Evolutionary conservation across 2,329 filamentous ascomycete species (phyloP).

Genomic region (Aspergillus japonicus): DNA sequence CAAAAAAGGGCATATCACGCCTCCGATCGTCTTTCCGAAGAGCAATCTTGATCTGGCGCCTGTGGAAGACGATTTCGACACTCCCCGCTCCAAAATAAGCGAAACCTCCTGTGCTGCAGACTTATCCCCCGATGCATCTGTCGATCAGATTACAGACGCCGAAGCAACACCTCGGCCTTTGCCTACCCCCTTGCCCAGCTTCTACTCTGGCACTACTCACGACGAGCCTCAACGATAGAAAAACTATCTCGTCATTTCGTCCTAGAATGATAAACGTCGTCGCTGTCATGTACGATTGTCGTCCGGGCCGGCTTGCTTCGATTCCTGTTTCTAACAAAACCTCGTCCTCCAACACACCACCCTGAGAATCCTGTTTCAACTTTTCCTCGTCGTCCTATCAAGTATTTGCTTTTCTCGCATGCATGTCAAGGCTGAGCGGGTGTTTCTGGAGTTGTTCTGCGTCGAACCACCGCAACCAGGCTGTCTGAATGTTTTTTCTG

Average conservation of each 20-base stretch:
- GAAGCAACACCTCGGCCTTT: constrained; percentile 36
- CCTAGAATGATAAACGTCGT: constrained; percentile 1
- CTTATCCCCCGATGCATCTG: constrained; percentile 20
- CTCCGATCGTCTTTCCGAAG: constrained; percentile 25
- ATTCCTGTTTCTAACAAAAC: constrained; percentile 18
- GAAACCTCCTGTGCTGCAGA: constrained; percentile 18
- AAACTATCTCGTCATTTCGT: constrained; percentile 10
- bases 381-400: constrained; percentile 11
- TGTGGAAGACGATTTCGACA: constrained; percentile 15
- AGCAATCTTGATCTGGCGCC: background rate
- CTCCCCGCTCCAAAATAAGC: constrained; percentile 22
- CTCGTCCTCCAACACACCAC: constrained; percentile 24
- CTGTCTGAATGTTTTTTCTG: constrained; percentile 14
- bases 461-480: constrained; percentile 17
- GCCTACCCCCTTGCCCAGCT: constrained; percentile 28
- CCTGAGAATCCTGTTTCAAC: constrained; percentile 17
- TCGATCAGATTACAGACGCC: constrained; percentile 27
- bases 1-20: constrained; percentile 31
- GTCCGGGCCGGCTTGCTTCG: background rate
- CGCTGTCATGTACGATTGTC: constrained; percentile 15
- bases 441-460: constrained; percentile 15
- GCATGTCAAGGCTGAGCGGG: constrained; percentile 20
- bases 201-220: constrained; percentile 29
- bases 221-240: constrained; percentile 26
- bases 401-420: constrained; percentile 3